Conservation (phyloP, 1,284 basidiomycete species). For the Laetiporus sulphureus region DNA sequence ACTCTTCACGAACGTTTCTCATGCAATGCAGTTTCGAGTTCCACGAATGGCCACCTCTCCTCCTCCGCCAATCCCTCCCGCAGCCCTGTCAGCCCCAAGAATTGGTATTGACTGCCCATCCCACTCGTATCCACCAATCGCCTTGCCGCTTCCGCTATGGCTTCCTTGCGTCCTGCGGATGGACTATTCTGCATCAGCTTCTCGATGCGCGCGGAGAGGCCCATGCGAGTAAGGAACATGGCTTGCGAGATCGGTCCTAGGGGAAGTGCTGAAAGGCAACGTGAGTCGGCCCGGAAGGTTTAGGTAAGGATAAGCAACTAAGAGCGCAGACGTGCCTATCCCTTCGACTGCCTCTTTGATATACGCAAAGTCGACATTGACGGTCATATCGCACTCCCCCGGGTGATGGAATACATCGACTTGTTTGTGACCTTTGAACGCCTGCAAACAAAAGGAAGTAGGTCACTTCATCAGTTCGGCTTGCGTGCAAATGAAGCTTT, state of each 20-base stretch:
- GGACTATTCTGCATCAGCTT: constrained; percentile 39
- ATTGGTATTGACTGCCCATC: constrained; percentile 64
- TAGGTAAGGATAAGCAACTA: neutral
- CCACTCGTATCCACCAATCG: constrained; percentile 54
- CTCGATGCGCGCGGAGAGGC: constrained; percentile 46
- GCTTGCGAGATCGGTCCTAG: constrained; percentile 53
- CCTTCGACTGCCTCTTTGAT: constrained; percentile 72
- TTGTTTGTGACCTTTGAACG: constrained; percentile 84
- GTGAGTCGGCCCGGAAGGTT: neutral
- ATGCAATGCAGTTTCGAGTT: no score
- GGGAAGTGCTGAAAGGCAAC: constrained; percentile 28
- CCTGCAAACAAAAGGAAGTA: no score
- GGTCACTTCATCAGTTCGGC: no score
- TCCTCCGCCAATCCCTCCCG: constrained; percentile 11
- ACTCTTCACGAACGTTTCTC: no score
- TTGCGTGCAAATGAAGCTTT: no score
- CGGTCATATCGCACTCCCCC: constrained; percentile 88
- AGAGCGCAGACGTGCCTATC: constrained; percentile 42
- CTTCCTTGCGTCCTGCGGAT: constrained; percentile 35
- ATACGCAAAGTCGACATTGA: constrained; percentile 94
- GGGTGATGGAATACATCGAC: constrained; percentile 84
- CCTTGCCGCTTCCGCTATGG: constrained; percentile 41
- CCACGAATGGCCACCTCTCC: constrained; percentile 28
- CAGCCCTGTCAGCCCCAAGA: constrained; percentile 44
- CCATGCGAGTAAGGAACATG: constrained; percentile 53